phyloP scores from a whole-genome alignment of 306 rosid genomes.

The Ormosia semicastrata region DNA sequence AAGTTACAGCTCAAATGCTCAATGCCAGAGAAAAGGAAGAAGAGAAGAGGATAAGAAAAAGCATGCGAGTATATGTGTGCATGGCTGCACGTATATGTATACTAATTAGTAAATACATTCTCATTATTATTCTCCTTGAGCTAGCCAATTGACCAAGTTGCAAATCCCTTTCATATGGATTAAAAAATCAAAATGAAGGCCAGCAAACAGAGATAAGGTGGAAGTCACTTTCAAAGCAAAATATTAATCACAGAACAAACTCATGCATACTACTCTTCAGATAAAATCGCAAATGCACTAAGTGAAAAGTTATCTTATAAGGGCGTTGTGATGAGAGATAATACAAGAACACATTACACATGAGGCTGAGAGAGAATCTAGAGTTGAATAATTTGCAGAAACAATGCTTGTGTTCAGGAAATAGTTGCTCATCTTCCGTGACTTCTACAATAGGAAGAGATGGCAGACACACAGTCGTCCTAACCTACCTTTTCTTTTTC shows the following conservation, averaged over 20 bases:
- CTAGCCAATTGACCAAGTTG: conserved; percentile 3
- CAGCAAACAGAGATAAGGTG: background rate
- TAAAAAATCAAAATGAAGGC: background rate
- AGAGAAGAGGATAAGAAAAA: background rate
- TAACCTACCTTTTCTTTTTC: background rate
- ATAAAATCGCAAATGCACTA: background rate
- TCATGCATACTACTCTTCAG: background rate
- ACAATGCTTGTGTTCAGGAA: background rate
- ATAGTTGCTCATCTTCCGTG: background rate
- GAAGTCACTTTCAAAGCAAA: background rate
- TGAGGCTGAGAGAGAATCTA: background rate
- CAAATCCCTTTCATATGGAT: background rate
- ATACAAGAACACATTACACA: background rate
- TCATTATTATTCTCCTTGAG: background rate
- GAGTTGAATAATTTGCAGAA: background rate
- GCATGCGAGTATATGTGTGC: background rate
- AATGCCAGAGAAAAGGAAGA: background rate
- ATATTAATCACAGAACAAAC: conserved; percentile 1
- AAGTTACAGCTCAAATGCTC: conserved; percentile 2
- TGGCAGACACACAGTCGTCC: background rate
- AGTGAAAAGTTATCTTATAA: background rate
- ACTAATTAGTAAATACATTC: background rate
- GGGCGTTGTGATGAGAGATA: background rate
- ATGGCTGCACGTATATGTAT: background rate
- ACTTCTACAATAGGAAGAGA: background rate